phyloP scores from a whole-genome alignment of 306 rosid species.

The Luffa acutangula region DNA sequence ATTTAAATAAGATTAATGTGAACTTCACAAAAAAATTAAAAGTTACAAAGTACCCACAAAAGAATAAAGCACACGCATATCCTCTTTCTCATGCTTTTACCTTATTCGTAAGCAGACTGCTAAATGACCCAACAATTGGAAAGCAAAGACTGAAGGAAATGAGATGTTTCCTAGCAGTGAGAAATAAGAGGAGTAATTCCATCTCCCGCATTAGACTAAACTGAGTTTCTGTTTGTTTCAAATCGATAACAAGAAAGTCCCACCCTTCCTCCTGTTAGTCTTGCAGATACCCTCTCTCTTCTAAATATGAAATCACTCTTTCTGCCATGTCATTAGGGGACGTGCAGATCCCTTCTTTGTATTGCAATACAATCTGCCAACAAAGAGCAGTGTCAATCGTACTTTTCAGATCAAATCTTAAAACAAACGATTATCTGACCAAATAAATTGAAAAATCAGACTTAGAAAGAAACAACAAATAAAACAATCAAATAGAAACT shows the following conservation, averaged over 20 bases:
- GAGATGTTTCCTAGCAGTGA: conserved; percentile 51
- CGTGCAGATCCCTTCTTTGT: conserved; percentile 34
- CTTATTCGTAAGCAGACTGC: background rate
- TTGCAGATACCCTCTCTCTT: conserved; percentile 56
- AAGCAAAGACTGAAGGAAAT: conserved; percentile 39
- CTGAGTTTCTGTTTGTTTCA: background rate
- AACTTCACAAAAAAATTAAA: background rate
- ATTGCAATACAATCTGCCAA: conserved; percentile 69
- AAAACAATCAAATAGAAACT: background rate
- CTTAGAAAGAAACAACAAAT: background rate
- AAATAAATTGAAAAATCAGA: background rate
- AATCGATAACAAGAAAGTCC: conserved; percentile 15
- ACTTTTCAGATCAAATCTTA: background rate
- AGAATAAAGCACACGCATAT: background rate
- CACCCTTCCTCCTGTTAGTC: conserved; percentile 30
- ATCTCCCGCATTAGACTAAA: background rate
- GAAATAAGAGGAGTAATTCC: background rate
- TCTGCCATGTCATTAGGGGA: conserved; percentile 58
- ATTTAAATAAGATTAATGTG: background rate
- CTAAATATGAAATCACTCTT: conserved; percentile 57
- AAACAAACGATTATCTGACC: background rate
- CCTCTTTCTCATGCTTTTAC: conserved; percentile 2
- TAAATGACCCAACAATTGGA: background rate
- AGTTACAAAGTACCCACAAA: background rate
- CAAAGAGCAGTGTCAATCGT: background rate